Evolutionary conservation across 192 early-diverging fungal genomes (phyloP).

Genomic region (Coemansia sp.): DNA sequence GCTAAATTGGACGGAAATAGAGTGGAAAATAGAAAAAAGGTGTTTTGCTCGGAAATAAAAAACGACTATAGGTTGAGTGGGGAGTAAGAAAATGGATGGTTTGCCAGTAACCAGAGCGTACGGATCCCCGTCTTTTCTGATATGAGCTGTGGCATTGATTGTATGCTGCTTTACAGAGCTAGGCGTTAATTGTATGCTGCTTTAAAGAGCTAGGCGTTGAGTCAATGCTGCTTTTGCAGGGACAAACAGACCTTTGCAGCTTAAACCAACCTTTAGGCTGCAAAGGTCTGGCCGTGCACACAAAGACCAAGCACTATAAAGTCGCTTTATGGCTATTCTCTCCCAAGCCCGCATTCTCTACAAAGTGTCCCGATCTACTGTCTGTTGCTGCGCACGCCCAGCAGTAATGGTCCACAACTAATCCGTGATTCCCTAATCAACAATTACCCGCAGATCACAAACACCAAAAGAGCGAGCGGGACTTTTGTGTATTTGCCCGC

Average conservation of each 20-base stretch:
- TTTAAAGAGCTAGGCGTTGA: neutral
- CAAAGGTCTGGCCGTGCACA: no score
- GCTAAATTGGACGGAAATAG: neutral
- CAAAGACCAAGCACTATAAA: neutral
- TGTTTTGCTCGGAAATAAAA: constrained; percentile 7
- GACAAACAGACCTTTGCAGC: no score
- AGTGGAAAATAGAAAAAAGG: neutral
- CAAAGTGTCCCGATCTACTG: neutral
- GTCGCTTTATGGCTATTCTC: neutral
- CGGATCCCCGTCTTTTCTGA: neutral
- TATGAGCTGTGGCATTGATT: neutral
- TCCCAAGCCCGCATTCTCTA: neutral
- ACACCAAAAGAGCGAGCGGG: no score
- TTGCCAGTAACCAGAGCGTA: neutral
- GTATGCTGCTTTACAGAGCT: neutral
- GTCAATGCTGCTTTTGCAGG: no score
- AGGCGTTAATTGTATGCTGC: neutral
- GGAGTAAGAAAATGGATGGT: neutral
- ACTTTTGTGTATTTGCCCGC: no score
- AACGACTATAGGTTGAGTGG: neutral
- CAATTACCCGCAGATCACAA: no score
- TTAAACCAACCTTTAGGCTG: no score
- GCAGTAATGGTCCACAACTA: neutral
- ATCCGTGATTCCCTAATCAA: neutral
- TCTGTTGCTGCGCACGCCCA: neutral